Evolutionary conservation across 495 filamentous ascomycete species (phyloP).

Genomic region (Stereocaulon alpinum): DNA sequence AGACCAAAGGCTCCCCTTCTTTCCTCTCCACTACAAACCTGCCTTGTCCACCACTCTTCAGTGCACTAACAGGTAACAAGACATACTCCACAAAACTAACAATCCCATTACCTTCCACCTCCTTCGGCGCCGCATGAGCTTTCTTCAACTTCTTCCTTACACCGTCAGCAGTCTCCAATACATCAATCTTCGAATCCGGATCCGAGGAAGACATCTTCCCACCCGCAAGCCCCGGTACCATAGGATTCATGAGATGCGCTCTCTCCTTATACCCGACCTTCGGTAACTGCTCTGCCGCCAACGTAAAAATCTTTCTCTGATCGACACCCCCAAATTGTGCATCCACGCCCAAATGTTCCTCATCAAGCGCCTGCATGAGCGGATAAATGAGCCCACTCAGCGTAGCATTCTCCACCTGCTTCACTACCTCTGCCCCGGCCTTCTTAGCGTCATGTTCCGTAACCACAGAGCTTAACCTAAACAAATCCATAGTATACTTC

Average conservation of each 20-base stretch:
- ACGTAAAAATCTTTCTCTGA: conserved; percentile 81
- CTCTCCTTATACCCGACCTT: conserved; percentile 59
- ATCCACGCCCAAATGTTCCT: conserved; percentile 80
- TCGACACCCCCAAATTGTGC: conserved; percentile 65
- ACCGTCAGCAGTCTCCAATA: conserved; percentile 64
- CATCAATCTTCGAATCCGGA: conserved; percentile 77
- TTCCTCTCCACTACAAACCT: conserved; percentile 49
- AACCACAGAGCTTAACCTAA: conserved; percentile 47
- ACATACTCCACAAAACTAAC: conserved; percentile 76
- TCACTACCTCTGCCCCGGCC: conserved; percentile 87
- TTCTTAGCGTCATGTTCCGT: conserved; percentile 66
- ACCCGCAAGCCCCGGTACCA: conserved; percentile 75
- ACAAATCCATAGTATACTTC: conserved; percentile 69
- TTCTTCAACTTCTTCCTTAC: conserved; percentile 76
- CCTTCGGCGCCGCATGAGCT: conserved; percentile 61
- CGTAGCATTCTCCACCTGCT: conserved; percentile 67
- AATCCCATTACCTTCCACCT: conserved; percentile 77
- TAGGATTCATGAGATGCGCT: conserved; percentile 81
- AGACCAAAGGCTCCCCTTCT: conserved; percentile 64
- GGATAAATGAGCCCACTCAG: conserved; percentile 79
- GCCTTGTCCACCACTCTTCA: conserved; percentile 41
- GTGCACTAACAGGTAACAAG: conserved; percentile 55
- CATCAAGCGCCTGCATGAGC: conserved; percentile 81
- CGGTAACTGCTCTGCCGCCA: conserved; percentile 67
- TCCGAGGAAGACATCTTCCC: conserved; percentile 67